Evolutionary conservation across 768 basidiomycete genomes (phyloP), one percentile per base, ranked within the genome.

Genomic region (Macrolepiota fuliginosa): DNA sequence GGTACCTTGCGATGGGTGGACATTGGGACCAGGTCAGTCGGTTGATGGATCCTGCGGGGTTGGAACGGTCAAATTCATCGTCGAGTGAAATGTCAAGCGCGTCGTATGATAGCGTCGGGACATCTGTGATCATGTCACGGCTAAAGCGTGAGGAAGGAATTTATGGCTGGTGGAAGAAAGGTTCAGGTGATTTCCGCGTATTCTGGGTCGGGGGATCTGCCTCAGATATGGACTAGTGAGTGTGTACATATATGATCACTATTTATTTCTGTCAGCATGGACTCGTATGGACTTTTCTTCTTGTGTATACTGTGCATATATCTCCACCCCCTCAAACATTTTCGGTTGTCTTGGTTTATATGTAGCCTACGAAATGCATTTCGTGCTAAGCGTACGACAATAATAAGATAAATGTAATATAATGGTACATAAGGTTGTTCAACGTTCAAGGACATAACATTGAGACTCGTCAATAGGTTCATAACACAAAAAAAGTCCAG

Each of bases 81-180:
- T 64, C 77, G 40, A 83, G 82, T 66, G 70, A 69, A 46, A 64
- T 70, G 46, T 84, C 87, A 13, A 68, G 67, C 0, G 66, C 65
- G 27, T 86, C 88, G 9, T 76, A 76, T 52, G 77, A 77, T 56
- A 88, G 81, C 57, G 71, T 82, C 64, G 85, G 81, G 32, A 78
- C 85, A 1, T 79, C 83, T 24, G 87, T 85, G 51, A 67, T 85
- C 7, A 61, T 72, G 1, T 76, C 74, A 27, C 70, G 74, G 66
- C 68, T 85, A 69, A 79, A 77, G 67, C 74, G 72, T 22, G 84
- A 87, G 60, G 79, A 87, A 61, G 92, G 92, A 5, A 73, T 89
- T 4, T 94, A 94, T 70, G 91, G 83, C 0, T 93, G 92, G 91
- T 80, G 85, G 73, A 75, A 84, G 66, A 91, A 88, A 68, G 91